These are phyloP conservation scores for Hanseniaspora clermontiae DNA, from an alignment of 805 yeast genomes.

Conservation along the genomic window DNA sequence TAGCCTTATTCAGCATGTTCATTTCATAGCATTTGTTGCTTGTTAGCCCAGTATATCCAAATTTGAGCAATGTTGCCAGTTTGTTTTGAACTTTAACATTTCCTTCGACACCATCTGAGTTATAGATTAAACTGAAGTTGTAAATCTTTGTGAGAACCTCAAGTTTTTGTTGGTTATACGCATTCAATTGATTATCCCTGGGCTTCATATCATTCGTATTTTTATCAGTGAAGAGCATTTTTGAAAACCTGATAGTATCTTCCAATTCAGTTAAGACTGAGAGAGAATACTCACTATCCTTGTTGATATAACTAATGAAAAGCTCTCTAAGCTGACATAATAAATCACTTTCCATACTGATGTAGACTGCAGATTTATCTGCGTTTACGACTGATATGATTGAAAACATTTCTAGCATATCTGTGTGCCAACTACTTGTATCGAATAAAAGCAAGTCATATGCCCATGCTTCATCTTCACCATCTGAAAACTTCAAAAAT, in stretches of 20 bases:
- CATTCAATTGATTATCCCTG: too few relatives aligned
- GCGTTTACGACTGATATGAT: neutral
- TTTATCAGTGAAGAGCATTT: too few relatives aligned
- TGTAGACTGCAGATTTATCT: neutral
- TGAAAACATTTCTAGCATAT: neutral
- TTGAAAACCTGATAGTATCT: too few relatives aligned
- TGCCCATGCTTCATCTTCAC: neutral
- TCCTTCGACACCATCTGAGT: neutral
- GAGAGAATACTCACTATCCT: neutral
- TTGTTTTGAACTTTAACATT: neutral
- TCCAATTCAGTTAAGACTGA: too few relatives aligned
- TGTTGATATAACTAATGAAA: neutral
- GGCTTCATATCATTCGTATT: too few relatives aligned
- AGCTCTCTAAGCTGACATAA: neutral
- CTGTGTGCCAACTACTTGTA: neutral
- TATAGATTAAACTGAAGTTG: neutral
- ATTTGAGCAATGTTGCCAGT: neutral
- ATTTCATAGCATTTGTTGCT: slow-evolving; percentile 10
- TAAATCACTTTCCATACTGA: neutral
- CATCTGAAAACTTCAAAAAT: neutral
- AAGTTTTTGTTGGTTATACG: neutral
- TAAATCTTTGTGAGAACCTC: neutral
- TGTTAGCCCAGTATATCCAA: slow-evolving; percentile 4
- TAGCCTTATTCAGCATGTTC: neutral
- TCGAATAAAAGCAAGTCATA: neutral